Base-by-base conservation (phyloP, 1,139 yeast species). In the Starmera stellimalicola region DNA sequence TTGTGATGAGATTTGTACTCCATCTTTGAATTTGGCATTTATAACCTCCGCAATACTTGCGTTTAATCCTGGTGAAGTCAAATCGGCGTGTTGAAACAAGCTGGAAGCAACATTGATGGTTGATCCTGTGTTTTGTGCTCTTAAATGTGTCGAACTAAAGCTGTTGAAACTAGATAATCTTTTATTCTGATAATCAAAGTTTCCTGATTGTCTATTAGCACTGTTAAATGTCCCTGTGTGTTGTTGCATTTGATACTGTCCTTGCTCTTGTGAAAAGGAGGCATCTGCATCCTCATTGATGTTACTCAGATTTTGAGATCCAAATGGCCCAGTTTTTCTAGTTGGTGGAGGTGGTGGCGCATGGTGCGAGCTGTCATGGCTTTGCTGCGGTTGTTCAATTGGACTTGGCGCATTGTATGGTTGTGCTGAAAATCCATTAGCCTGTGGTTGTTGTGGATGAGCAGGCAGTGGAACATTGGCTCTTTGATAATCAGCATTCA, bases 1-100 rank as follows among this genome's bases (percentile, higher is more conserved):
- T 47, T 78, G 78, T 2, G 82, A 70, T 32, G 73, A 68, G 4
- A 55, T 49, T 26, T 77, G 58, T 29, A 60, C 58, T 19, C 91
- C 93, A 51, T 79, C 85, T 41, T 72, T 73, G 52, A 78, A 75
- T 16, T 69, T 66, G 4, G 84, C 93, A 51, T 77, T 81, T 41
- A 83, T 65, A n/a, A 81, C 76, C 55, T 85, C 95, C 11, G 88
- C 88, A 41, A 84, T 61, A 26, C 93, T 78, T 1, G 85, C 74
- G 50, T 79, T 79, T 47, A 85, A 63, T 2, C 93, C 94, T 12
- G 67, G 63, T n/a, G 63, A 54, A 3, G 68, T 63, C 34, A 69
- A 52, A 4, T 69, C 70, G 11, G 75, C 71, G 48, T 73, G 93
- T 47, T 68, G 71, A 52, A 71, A 69, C 28, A 58, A 46, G 16